Evolutionary conservation across 1,284 basidiomycete species (phyloP).

Genomic region (Sparassis latifolia): DNA sequence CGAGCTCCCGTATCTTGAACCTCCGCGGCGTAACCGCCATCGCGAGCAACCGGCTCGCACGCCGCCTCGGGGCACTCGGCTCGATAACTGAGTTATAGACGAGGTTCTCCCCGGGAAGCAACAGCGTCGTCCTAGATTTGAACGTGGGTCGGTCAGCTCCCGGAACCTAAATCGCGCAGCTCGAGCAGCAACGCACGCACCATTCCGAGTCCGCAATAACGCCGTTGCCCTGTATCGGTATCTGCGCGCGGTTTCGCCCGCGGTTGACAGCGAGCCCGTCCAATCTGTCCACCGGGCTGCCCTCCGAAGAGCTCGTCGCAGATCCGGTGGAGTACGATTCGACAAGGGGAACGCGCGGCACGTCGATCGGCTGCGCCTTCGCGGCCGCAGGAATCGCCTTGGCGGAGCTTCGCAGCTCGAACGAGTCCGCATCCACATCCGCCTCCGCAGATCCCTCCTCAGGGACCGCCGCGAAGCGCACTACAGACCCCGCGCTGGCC

Average conservation of each 20-base stretch:
- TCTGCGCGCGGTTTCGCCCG: conserved; percentile 47
- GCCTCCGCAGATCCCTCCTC: conserved; percentile 10
- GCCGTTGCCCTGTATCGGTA: conserved; percentile 50
- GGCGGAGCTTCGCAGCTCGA: conserved; percentile 15
- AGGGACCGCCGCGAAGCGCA: conserved; percentile 17
- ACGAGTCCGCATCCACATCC: conserved; percentile 20
- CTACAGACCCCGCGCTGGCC: conserved; percentile 1
- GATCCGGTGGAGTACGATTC: conserved; percentile 29
- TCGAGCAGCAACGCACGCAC: not conserved
- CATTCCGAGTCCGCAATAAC: conserved; percentile 29
- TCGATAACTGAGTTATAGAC: conserved; percentile 49
- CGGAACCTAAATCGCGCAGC: not conserved
- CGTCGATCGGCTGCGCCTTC: conserved; percentile 23
- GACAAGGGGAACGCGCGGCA: conserved; percentile 22
- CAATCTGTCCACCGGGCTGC: conserved; percentile 38
- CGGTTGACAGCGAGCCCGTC: conserved; percentile 33
- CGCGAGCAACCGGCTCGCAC: conserved; percentile 53
- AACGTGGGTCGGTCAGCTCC: not conserved
- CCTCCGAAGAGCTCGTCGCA: conserved; percentile 42
- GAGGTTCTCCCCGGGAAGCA: conserved; percentile 41
- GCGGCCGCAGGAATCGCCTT: conserved; percentile 31
- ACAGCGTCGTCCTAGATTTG: conserved; percentile 27
- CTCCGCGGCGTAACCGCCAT: conserved; percentile 44
- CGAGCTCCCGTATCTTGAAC: conserved; percentile 47
- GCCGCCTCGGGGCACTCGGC: conserved; percentile 45